These are phyloP conservation scores for Eragrostis tef DNA, from an alignment of 202 grass and related monocot genomes.

Conservation along the genomic window DNA sequence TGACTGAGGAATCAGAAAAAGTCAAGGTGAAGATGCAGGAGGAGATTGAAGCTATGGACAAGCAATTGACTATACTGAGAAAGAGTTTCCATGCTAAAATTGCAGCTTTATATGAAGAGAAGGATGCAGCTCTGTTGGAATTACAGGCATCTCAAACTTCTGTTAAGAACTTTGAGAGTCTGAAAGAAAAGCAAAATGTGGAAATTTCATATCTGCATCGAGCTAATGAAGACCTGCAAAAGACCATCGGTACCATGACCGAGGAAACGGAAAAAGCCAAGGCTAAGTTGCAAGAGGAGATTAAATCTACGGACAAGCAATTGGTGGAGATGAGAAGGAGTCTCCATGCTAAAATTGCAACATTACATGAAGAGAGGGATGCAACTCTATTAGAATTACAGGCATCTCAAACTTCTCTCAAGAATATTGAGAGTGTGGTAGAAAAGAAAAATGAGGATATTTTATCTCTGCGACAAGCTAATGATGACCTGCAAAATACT, in stretches of 20 bases:
- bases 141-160: slow-evolving; percentile 47
- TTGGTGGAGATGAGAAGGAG: background rate
- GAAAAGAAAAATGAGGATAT: too few relatives aligned
- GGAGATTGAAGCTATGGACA: too few relatives aligned
- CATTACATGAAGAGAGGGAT: too few relatives aligned
- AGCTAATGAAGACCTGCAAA: slow-evolving; percentile 47
- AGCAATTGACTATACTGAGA: too few relatives aligned
- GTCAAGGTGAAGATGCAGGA: too few relatives aligned
- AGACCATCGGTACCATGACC: slow-evolving; percentile 28
- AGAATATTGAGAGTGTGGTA: too few relatives aligned
- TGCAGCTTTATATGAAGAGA: slow-evolving; percentile 50
- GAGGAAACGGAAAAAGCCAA: slow-evolving; percentile 46
- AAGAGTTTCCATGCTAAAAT: slow-evolving; percentile 44
- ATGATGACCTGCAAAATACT: too few relatives aligned
- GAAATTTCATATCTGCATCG: slow-evolving; percentile 46
- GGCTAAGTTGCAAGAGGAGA: slow-evolving; percentile 20
- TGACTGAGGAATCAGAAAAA: too few relatives aligned
- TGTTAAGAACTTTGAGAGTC: slow-evolving; percentile 49
- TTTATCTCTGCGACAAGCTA: too few relatives aligned
- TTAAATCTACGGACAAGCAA: slow-evolving; percentile 48
- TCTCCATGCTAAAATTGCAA: too few relatives aligned
- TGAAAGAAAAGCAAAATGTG: slow-evolving; percentile 42
- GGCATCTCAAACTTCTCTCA: too few relatives aligned
- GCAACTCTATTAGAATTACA: too few relatives aligned
- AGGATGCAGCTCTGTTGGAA: slow-evolving; percentile 47